A percentile compares a stretch with the other conserved stretches of the same genome.
phyloP scores from a whole-genome alignment of 129 eudicot species.

The sunflower (Helianthus annuus) region HanXRQr2.0-SUNRISE NC_035440.2:18819119-18819618 shows the following conservation, averaged over 20 bases:
- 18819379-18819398: not conserved
- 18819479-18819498: constrained; percentile 61
- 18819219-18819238: no score
- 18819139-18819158: no score
- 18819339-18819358: not conserved
- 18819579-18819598: constrained; percentile 84
- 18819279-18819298: no score
- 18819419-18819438: constrained; percentile 77
- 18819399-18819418: constrained; percentile 57
- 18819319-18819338: no score
- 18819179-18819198: no score
- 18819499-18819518: not conserved
- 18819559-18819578: constrained; percentile 66
- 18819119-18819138: no score
- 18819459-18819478: constrained; percentile 67
- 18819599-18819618: constrained; percentile 84
- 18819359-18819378: not conserved
- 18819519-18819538: not conserved
- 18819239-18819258: no score
- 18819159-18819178: no score
- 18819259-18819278: no score
- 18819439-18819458: constrained; percentile 90
- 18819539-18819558: not conserved
- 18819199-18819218: no score
- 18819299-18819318: no score